Conservation (phyloP, 306 rosid genomes). For the Dalbergia cochinchinensis region DNA sequence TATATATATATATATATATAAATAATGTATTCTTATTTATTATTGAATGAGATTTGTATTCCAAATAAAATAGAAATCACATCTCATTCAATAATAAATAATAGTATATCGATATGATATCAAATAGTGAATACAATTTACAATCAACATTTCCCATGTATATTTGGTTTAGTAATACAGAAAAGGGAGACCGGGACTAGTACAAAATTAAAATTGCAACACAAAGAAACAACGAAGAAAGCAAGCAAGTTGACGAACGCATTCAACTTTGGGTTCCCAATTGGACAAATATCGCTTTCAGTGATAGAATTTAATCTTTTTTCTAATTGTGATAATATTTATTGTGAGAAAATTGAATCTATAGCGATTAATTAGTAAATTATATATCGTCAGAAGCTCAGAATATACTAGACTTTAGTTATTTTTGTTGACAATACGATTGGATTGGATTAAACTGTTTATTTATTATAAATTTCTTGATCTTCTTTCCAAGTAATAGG, state of each 20-base stretch:
- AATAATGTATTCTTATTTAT: too few relatives aligned
- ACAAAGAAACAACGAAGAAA: neutral
- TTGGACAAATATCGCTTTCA: neutral
- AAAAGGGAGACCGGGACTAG: too few relatives aligned
- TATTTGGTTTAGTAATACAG: too few relatives aligned
- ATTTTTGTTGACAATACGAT: neutral
- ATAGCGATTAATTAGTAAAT: neutral
- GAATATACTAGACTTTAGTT: neutral
- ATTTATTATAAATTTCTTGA: neutral
- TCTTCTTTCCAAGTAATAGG: neutral
- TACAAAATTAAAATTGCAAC: neutral
- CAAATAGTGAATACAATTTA: too few relatives aligned
- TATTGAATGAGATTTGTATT: too few relatives aligned
- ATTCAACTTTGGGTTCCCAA: neutral
- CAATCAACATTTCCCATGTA: too few relatives aligned
- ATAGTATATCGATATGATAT: too few relatives aligned
- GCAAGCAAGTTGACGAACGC: neutral
- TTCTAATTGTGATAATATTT: too few relatives aligned
- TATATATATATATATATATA: too few relatives aligned
- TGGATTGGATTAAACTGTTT: neutral
- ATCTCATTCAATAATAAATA: too few relatives aligned
- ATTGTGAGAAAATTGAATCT: neutral
- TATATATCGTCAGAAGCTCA: too few relatives aligned
- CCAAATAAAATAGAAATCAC: too few relatives aligned
- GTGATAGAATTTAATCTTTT: neutral